Evolutionary conservation across 1,284 basidiomycete genomes (phyloP).

Genomic region (Sanguinoderma infundibulare): DNA sequence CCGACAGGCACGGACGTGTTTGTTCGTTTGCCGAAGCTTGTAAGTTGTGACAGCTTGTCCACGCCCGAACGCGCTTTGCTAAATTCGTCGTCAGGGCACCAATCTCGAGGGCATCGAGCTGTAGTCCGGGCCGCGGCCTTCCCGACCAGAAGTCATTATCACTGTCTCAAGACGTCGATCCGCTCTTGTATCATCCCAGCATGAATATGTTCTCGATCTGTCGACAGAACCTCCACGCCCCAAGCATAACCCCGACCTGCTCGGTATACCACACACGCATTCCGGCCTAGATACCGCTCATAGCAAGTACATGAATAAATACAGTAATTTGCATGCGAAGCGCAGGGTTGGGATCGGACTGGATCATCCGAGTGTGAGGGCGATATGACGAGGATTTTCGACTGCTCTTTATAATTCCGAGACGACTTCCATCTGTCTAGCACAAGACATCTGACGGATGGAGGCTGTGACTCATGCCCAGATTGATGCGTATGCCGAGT

Average conservation of each 20-base stretch:
- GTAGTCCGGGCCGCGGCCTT: conserved; percentile 34
- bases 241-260: neutral
- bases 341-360: too few species aligned
- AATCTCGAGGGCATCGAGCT: conserved; percentile 84
- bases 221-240: neutral
- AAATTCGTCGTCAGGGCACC: conserved; percentile 61
- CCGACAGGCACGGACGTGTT: conserved; percentile 79
- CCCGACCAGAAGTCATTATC: neutral
- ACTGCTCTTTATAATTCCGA: too few species aligned
- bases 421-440: neutral
- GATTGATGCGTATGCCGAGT: neutral
- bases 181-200: neutral
- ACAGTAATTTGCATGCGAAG: too few species aligned
- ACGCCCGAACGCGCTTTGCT: neutral
- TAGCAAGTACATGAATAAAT: neutral
- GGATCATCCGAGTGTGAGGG: too few species aligned
- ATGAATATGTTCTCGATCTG: neutral
- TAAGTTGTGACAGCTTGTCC: conserved; percentile 40
- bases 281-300: neutral
- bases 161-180: neutral
- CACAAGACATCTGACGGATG: neutral
- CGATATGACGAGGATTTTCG: too few species aligned
- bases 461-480: neutral
- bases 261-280: neutral
- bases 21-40: conserved; percentile 80